A percentile compares a stretch with the other conserved stretches of the same genome.
phyloP scores from a whole-genome alignment of 768 basidiomycete genomes.

The Pleurotus sapidus region DNA sequence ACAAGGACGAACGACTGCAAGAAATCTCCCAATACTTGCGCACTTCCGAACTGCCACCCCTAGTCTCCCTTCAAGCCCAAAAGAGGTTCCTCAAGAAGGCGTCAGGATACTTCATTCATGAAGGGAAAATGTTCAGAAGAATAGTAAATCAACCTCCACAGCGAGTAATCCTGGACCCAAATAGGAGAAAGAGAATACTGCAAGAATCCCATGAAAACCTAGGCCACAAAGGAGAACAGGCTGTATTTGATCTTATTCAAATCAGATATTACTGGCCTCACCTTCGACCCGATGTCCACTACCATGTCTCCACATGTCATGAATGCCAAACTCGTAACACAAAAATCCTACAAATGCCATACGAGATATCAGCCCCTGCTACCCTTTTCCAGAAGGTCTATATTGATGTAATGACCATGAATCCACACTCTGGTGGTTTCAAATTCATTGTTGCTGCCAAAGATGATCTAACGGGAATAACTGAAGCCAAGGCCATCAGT shows the following conservation, averaged over 20 bases:
- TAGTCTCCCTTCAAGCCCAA: not conserved
- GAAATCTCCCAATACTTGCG: constrained; percentile 12
- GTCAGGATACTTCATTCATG: constrained; percentile 11
- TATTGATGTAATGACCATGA: too few relatives aligned
- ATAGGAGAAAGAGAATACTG: constrained; percentile 2
- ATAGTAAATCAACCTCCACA: constrained; percentile 5
- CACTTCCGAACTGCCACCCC: constrained; percentile 8
- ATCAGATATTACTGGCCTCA: constrained; percentile 25
- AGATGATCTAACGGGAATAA: too few relatives aligned
- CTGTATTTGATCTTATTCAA: constrained; percentile 10
- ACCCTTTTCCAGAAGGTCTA: too few relatives aligned
- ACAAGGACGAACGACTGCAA: not conserved
- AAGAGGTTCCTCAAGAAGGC: constrained; percentile 10
- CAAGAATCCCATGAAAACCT: constrained; percentile 18
- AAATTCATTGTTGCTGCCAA: too few relatives aligned
- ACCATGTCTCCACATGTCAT: too few relatives aligned
- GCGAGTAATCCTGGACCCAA: constrained; percentile 16
- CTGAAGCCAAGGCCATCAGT: too few relatives aligned
- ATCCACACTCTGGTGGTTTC: too few relatives aligned
- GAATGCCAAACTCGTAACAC: too few relatives aligned
- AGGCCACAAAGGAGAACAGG: constrained; percentile 21
- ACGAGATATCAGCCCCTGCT: too few relatives aligned
- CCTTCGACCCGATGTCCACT: too few relatives aligned
- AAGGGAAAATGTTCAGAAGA: constrained; percentile 12
- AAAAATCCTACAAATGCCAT: too few relatives aligned